Evolutionary conservation across 192 early-diverging fungal species (phyloP).

Genomic region (Coemansia sp.): DNA sequence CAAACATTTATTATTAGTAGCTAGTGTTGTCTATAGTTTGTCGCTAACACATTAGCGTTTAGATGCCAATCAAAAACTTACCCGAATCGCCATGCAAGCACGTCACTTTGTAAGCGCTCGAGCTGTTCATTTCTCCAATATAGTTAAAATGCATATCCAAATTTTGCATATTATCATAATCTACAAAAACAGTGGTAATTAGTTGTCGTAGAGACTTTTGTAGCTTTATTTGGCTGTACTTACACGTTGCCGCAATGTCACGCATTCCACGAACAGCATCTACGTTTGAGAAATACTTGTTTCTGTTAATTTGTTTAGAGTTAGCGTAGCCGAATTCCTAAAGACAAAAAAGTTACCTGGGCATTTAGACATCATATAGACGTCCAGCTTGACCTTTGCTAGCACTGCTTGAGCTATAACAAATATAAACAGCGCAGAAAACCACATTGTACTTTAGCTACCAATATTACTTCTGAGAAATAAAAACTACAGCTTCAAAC

Average conservation of each 20-base stretch:
- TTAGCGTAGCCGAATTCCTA: too few species aligned
- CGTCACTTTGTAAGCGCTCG: constrained; percentile 26
- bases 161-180: constrained; percentile 32
- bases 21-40: too few species aligned
- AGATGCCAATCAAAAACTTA: constrained; percentile 11
- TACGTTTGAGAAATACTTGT: constrained; percentile 7
- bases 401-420: not conserved
- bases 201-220: not conserved
- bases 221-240: constrained; percentile 12
- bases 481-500: not conserved
- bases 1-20: too few species aligned
- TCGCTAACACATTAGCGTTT: too few species aligned
- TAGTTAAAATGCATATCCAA: constrained; percentile 41
- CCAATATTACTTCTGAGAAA: not conserved
- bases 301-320: not conserved
- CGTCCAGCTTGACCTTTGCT: constrained; percentile 41
- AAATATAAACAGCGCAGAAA: not conserved
- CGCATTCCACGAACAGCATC: constrained; percentile 40
- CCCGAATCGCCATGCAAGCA: constrained; percentile 42
- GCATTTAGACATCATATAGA: constrained; percentile 48
- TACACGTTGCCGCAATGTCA: constrained; percentile 51
- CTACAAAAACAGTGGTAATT: constrained; percentile 13
- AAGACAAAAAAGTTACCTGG: constrained; percentile 25
- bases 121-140: constrained; percentile 33
- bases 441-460: constrained; percentile 1